Evolutionary conservation across 2,329 filamentous ascomycete genomes (phyloP), one percentile per base, ranked within the genome.

Genomic region (Phaeophleospora eucalypticola): DNA sequence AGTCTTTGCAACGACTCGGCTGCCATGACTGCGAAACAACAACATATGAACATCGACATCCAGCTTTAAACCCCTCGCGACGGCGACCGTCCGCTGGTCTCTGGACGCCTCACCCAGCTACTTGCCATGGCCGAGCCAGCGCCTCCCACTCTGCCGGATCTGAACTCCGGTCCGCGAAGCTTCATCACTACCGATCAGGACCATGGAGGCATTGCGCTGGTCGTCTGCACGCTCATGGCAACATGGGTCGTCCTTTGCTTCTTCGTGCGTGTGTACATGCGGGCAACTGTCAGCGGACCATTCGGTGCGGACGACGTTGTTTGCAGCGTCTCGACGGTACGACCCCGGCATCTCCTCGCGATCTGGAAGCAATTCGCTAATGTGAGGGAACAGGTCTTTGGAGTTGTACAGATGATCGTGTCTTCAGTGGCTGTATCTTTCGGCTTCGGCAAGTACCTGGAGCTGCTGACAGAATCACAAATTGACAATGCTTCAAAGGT

Each of bases 171-270:
- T n/a, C 51, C 52, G 17, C 41, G 57, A 36, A 50, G 46, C 20
- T 59, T 58, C 47, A 54, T 53, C 24, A 59, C 56, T 9, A 57
- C 53, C 16, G 43, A 47, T 18, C 41, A 54, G 24, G 57, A 58
- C 24, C 57, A 57, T 53, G 55, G 57, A 43, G 57, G 57, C 12
- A 52, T 59, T 27, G 56, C 56, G 14, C 36, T 58, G 17, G 53
- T 53, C 15, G 49, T 59, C 29, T 54, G 55, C 27, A 58, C 55
- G 17, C 44, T 58, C 14, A 50, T 59, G 53, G 56, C 52, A 17
- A 57, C 53, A 7, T 59, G 53, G 53, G 54, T 52, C 4, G 41
- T 59, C 3, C 49, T 59, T 4, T 58, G 55, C 47, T 59, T 56
- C 29, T 41, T 56, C 21, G 48, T 58, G 16, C 46, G 57, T 35